Base-by-base conservation (phyloP, 345 rosid species). In the Brassica rapa region DNA sequence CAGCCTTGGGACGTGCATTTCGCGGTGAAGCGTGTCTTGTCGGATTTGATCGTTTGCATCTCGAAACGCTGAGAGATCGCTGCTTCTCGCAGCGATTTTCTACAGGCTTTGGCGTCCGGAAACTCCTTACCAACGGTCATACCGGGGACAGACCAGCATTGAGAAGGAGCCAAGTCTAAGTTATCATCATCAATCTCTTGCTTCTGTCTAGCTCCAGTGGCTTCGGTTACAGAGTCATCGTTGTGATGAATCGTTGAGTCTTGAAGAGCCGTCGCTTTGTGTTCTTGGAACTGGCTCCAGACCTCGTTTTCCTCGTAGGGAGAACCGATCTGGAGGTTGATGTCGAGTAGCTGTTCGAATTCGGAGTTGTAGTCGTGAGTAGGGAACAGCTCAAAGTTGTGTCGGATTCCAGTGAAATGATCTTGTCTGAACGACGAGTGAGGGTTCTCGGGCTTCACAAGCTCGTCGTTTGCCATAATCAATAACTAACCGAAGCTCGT, bases 11-110 rank as follows among this genome's bases (percentile, higher is more conserved):
- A 80, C 19, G 91, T 88, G 83, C 98, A 94, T 82, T 88, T 94
- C 41, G 97, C 97, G 8, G 98, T 94, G 83, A 92, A 94, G 5
- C 95, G 97, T 43, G 91, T 86, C 84, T 87, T 92, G 80, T 94
- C 98, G 14, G 98, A 94, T 77, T 92, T 94, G 30, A 92, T 79
- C 0, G 97, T 92, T 60, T 89, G 95, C 75, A 92, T 89, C 85
- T 94, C 98, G 83, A 92, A 94, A 74, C 88, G 93, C 73, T 83
- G 95, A 56, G 90, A 91, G 77, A 94, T 92, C 5, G 97, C 98
- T 8, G 92, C 86, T 71, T 91, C 89, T 85, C 96, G 87, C 76
- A 94, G 41, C 16, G 95, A 97, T 86, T 89, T 91, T 62, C 97
- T 87, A 79, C 98, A 94, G 82, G 97, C 93, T 76, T 88, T 81